Percentiles rank a stretch among this genome's conserved stretches.
phyloP scores from a whole-genome alignment of 2,329 filamentous ascomycete species.

The Arthrobotrys conoides region DNA sequence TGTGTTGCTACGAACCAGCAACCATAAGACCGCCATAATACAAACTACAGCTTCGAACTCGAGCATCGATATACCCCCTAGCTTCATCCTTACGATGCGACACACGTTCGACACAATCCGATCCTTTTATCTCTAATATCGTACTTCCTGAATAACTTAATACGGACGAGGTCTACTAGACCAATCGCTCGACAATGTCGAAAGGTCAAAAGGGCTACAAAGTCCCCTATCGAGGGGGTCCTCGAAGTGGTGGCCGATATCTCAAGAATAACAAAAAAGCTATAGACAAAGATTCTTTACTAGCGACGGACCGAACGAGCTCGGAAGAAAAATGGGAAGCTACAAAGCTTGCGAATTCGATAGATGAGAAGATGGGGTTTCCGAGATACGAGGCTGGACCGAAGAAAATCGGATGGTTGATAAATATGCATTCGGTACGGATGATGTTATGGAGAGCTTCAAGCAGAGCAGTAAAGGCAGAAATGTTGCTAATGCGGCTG shows the following conservation, averaged over 20 bases:
- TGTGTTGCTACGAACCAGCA: conserved; percentile 63
- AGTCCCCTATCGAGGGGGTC: conserved; percentile 74
- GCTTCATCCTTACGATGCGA: conserved; percentile 33
- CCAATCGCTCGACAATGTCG: conserved; percentile 29
- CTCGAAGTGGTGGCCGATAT: conserved; percentile 68
- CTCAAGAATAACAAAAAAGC: conserved; percentile 73
- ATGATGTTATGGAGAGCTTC: not conserved
- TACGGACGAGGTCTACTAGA: conserved; percentile 56
- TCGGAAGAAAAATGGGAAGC: conserved; percentile 94
- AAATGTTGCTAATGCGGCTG: conserved; percentile 29
- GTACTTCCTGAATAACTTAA: not conserved
- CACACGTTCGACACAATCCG: conserved; percentile 8
- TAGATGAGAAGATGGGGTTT: conserved; percentile 97
- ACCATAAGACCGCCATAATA: conserved; percentile 27
- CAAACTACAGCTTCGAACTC: conserved; percentile 9
- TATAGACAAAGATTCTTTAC: conserved; percentile 80
- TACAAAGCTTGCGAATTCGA: conserved; percentile 83
- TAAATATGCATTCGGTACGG: conserved; percentile 83
- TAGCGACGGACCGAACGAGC: conserved; percentile 86
- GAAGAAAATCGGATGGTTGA: conserved; percentile 90
- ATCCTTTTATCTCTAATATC: not conserved
- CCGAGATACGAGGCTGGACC: conserved; percentile 88
- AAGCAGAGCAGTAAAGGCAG: not conserved
- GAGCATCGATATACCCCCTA: conserved; percentile 26
- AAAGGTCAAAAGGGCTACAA: conserved; percentile 49